Base-by-base conservation (phyloP, 1,284 basidiomycete genomes). In the Cutaneotrichosporon dermatis region DNA sequence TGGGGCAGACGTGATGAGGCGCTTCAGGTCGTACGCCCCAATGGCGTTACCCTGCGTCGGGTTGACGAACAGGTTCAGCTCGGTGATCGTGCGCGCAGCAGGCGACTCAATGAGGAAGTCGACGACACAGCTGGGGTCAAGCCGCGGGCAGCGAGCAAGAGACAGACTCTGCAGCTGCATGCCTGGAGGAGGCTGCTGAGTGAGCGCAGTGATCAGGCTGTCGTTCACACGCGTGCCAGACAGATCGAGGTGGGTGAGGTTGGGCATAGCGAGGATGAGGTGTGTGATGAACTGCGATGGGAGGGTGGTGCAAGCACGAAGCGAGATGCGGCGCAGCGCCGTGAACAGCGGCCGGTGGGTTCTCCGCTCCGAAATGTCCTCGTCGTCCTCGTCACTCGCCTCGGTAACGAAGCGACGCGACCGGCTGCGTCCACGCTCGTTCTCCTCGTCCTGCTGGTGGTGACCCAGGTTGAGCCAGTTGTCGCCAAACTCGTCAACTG, bases 1-100 rank as follows among this genome's bases (percentile, higher is more conserved):
- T 0, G 92, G 92, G 0, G 92, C 92, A 13, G 79, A 76, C 1
- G 83, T 81, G 57, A 98, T 75, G 55, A 98, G 85, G 25, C 84
- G 82, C 25, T 77, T 68, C 37, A 97, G 82, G 62, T 97, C 87
- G 16, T 85, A 82, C 43, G 80, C 79, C 8, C 84, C 83, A 36
- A 99, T 81, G 0, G 90, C 85, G n/a, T 88, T 91, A 0, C 86
- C 83, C 76, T 90, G 93, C 1, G 92, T 90, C 70, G 83, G 83
- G 69, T 96, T 92, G 50, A 92, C 92, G 69, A 92, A 95, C 2
- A 99, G 82, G 58, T 89, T 91, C 43, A 98, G 82, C 69, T 98
- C 90, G 55, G 81, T 82, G 36, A 97, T 80, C 34, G 82, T 79
- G 11, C 70, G 67, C 8, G 79, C 79, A 3, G 87, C 86, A 2